These are phyloP conservation scores for Vigna nakashimae DNA, from an alignment of 306 rosid genomes.

Conservation along the genomic window DNA sequence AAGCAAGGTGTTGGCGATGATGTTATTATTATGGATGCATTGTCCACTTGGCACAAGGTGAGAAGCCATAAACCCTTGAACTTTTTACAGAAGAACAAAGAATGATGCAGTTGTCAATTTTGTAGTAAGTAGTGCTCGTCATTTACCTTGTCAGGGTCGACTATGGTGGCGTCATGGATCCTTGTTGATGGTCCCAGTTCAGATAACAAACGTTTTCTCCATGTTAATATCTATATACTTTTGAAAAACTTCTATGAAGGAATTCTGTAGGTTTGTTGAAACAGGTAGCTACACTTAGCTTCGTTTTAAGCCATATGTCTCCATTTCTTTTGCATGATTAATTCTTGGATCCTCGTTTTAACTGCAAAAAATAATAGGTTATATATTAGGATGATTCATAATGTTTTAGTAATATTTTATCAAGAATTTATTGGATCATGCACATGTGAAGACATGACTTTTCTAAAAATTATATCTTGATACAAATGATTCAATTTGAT, in stretches of 20 bases:
- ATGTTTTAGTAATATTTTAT: no score
- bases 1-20: background rate
- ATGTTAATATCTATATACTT: no score
- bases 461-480: no score
- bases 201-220: no score
- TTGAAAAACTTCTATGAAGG: background rate
- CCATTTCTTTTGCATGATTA: background rate
- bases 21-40: background rate
- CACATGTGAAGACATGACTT: no score
- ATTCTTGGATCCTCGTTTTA: no score
- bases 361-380: no score
- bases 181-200: background rate
- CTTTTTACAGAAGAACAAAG: background rate
- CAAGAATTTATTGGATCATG: no score
- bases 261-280: background rate
- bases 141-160: background rate
- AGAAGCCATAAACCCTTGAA: background rate
- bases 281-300: background rate
- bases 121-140: background rate
- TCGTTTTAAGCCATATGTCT: background rate
- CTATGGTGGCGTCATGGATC: background rate
- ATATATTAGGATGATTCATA: no score
- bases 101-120: background rate
- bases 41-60: background rate
- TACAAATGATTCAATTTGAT: no score